Evolutionary conservation across 257 asterid genomes (phyloP).

Genomic region (Catharanthus roseus): DNA sequence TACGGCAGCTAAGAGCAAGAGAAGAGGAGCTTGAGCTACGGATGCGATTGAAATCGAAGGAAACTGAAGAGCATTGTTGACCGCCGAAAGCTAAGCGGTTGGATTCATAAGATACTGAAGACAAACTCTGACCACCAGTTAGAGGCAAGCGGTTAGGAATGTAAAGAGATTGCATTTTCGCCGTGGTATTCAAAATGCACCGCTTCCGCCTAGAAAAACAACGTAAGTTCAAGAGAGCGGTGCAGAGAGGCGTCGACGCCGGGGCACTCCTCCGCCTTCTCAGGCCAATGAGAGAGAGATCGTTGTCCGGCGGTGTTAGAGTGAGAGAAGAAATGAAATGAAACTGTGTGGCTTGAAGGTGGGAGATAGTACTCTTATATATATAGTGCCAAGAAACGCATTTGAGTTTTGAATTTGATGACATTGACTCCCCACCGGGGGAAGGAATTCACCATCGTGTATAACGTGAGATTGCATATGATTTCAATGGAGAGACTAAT

Average conservation of each 20-base stretch:
- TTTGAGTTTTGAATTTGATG: neutral
- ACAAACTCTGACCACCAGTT: constrained; percentile 4
- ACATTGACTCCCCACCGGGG: neutral
- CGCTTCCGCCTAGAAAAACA: neutral
- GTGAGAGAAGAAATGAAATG: neutral
- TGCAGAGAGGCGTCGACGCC: neutral
- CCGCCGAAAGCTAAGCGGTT: constrained; percentile 15
- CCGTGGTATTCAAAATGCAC: constrained; percentile 1
- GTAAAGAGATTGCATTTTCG: constrained; percentile 42
- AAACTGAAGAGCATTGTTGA: constrained; percentile 11
- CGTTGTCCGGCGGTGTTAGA: neutral
- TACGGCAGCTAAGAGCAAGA: constrained; percentile 21
- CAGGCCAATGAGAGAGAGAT: neutral
- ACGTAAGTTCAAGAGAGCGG: neutral
- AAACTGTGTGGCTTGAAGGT: neutral
- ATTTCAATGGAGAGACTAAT: too few relatives aligned
- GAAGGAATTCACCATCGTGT: neutral
- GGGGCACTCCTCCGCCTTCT: neutral
- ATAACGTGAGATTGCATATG: neutral
- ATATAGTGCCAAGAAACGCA: too few relatives aligned
- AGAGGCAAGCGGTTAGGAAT: constrained; percentile 27
- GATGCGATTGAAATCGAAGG: constrained; percentile 20
- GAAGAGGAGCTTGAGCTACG: constrained; percentile 19
- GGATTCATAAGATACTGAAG: neutral
- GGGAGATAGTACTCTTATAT: neutral